Percentiles rank a stretch among this genome's conserved stretches.
These are phyloP conservation scores for Podospora sp. DNA, from an alignment of 495 filamentous ascomycete genomes.

Conservation along the genomic window DNA sequence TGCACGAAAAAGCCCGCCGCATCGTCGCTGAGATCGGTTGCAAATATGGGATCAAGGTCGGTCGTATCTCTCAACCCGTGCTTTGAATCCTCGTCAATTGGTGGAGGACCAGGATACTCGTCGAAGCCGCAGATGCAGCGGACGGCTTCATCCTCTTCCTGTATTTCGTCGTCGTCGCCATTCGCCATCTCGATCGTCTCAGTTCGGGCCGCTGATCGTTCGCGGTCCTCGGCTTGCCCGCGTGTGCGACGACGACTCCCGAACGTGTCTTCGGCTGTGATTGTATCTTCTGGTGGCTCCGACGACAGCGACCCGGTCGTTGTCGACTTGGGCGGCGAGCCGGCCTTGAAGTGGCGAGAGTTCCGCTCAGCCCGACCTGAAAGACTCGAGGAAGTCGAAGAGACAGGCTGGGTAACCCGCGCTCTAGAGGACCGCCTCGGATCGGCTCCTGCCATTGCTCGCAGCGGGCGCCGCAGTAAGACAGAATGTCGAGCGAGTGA, in stretches of 20 bases:
- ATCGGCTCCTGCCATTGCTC: constrained; percentile 60
- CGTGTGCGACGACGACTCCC: constrained; percentile 67
- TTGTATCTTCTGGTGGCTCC: constrained; percentile 77
- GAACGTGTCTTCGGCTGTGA: constrained; percentile 56
- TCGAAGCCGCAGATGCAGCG: constrained; percentile 92
- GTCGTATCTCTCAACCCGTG: constrained; percentile 50
- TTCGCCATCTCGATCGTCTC: constrained; percentile 57
- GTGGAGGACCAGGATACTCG: constrained; percentile 90
- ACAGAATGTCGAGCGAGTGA: constrained; percentile 16
- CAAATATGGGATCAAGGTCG: constrained; percentile 58
- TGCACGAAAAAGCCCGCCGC: constrained; percentile 95
- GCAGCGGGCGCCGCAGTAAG: constrained; percentile 33
- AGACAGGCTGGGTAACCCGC: constrained; percentile 79
- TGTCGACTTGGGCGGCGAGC: constrained; percentile 71
- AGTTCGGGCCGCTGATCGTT: constrained; percentile 51
- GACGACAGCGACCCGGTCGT: constrained; percentile 73
- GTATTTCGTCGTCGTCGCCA: constrained; percentile 61
- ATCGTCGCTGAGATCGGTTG: constrained; percentile 77
- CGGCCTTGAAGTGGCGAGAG: constrained; percentile 69
- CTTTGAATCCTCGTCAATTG: constrained; percentile 62
- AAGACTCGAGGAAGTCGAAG: constrained; percentile 71
- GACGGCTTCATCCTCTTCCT: constrained; percentile 91
- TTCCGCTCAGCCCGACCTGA: constrained; percentile 67
- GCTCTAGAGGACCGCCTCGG: constrained; percentile 91
- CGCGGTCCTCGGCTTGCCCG: constrained; percentile 62